A percentile compares a stretch with the other conserved stretches of the same genome.
Conservation (phyloP, 768 basidiomycete genomes). For the Naganishia friedmannii region DNA sequence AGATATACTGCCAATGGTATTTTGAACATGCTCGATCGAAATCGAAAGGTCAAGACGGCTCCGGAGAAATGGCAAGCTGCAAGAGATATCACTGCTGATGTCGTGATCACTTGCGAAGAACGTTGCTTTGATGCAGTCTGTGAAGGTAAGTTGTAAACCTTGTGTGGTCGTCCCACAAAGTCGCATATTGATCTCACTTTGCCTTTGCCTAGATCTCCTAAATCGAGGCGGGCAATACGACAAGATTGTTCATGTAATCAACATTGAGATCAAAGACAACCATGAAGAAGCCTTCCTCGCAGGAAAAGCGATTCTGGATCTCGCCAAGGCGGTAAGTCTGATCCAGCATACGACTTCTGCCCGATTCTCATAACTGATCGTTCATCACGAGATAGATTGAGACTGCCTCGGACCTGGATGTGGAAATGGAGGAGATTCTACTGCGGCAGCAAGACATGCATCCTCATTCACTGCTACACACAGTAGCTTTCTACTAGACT, state of each 20-base stretch:
- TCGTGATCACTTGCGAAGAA: constrained; percentile 98
- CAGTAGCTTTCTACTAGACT: constrained; percentile 77
- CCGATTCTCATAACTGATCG: not conserved
- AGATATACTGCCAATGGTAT: constrained; percentile 93
- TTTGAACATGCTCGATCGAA: constrained; percentile 92
- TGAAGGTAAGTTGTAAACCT: constrained; percentile 66
- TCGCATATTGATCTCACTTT: constrained; percentile 42
- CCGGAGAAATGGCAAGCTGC: constrained; percentile 98
- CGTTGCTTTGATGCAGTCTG: constrained; percentile 97
- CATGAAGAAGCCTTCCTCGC: constrained; percentile 97
- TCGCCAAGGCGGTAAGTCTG: constrained; percentile 75
- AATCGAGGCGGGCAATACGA: constrained; percentile 85
- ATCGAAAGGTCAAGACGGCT: constrained; percentile 81
- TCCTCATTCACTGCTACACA: constrained; percentile 85
- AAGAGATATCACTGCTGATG: constrained; percentile 72
- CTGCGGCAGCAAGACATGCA: constrained; percentile 79
- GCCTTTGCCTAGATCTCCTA: constrained; percentile 63
- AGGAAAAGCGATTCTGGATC: constrained; percentile 87
- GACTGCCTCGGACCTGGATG: constrained; percentile 76
- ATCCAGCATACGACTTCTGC: constrained; percentile 31
- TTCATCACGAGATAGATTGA: constrained; percentile 66
- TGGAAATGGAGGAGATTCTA: constrained; percentile 84
- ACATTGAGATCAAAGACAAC: constrained; percentile 98
- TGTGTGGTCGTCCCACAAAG: not conserved
- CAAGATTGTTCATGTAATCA: constrained; percentile 90